A percentile compares a stretch with the other conserved stretches of the same genome.
Conservation (phyloP, 768 basidiomycete genomes). For the Lyophyllum semitale region DNA sequence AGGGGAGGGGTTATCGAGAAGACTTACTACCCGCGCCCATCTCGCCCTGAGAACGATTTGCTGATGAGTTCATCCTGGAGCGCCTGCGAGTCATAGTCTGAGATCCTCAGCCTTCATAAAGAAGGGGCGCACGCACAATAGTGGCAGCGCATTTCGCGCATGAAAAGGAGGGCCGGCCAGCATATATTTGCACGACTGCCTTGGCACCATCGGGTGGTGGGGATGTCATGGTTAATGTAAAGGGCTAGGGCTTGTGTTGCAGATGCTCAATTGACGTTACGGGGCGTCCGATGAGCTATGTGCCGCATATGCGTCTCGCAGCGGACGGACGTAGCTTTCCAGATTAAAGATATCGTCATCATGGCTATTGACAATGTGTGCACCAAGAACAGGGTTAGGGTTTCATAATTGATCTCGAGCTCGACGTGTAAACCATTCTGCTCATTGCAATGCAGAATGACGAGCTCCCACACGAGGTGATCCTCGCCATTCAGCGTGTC, state of each 20-base stretch:
- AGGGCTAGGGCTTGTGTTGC: background rate
- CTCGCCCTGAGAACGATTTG: constrained; percentile 82
- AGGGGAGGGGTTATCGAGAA: background rate
- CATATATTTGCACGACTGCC: constrained; percentile 62
- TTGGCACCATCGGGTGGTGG: constrained; percentile 29
- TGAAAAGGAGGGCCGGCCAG: constrained; percentile 66
- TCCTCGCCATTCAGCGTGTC: constrained; percentile 71
- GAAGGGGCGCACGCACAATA: constrained; percentile 49
- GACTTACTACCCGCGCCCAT: constrained; percentile 79
- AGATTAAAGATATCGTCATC: background rate
- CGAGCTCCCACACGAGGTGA: constrained; percentile 66
- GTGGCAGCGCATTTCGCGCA: constrained; percentile 72
- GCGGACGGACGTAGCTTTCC: constrained; percentile 1
- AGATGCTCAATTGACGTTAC: constrained; percentile 42
- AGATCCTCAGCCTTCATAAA: background rate
- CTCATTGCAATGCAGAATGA: constrained; percentile 38
- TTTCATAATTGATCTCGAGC: constrained; percentile 11
- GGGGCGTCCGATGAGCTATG: background rate
- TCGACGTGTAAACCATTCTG: constrained; percentile 6
- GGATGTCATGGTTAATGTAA: constrained; percentile 2
- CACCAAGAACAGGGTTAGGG: constrained; percentile 25
- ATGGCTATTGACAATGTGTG: background rate
- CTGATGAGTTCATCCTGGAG: constrained; percentile 85
- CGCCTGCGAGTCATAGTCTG: constrained; percentile 42
- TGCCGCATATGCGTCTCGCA: background rate